phyloP scores from a whole-genome alignment of 345 rosid species.

The Hibiscus tridactylites region DNA sequence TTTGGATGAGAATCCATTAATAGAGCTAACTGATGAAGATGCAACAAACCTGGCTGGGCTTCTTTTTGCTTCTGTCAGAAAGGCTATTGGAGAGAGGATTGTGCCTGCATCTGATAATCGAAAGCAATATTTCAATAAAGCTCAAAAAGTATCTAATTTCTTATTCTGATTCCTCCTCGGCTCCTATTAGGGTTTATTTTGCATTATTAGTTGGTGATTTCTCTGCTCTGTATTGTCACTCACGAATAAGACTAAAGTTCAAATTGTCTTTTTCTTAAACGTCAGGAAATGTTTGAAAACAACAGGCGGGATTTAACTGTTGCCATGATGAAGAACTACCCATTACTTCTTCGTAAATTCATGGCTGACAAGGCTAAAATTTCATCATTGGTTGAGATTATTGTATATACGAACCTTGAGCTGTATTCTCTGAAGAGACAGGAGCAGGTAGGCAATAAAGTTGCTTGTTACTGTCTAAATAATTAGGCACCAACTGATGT shows the following conservation, averaged over 20 bases:
- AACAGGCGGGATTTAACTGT: conserved; percentile 65
- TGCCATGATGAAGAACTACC: conserved; percentile 88
- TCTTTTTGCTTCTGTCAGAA: conserved; percentile 78
- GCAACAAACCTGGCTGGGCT: conserved; percentile 86
- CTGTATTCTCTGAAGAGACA: conserved; percentile 93
- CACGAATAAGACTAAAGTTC: conserved; percentile 6
- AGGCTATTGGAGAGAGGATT: conserved; percentile 90
- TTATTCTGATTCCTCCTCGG: not conserved
- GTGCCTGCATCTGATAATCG: conserved; percentile 86
- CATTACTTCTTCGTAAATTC: conserved; percentile 78
- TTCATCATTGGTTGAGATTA: conserved; percentile 72
- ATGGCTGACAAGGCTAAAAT: conserved; percentile 85
- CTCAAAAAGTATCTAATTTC: conserved; percentile 59
- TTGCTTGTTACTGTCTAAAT: conserved; percentile 8
- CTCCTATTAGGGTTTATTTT: conserved; percentile 1
- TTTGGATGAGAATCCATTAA: conserved; percentile 75
- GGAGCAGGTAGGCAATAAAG: conserved; percentile 60
- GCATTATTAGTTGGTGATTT: not conserved
- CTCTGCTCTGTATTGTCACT: conserved; percentile 10
- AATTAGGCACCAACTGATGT: conserved; percentile 8
- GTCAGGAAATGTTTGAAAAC: conserved; percentile 75
- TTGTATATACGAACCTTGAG: conserved; percentile 76
- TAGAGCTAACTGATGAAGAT: conserved; percentile 79
- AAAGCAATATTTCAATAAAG: conserved; percentile 76
- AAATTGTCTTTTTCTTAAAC: conserved; percentile 17